Conservation (phyloP, 768 basidiomycete species). For the Pulveroboletus sp. region DNA sequence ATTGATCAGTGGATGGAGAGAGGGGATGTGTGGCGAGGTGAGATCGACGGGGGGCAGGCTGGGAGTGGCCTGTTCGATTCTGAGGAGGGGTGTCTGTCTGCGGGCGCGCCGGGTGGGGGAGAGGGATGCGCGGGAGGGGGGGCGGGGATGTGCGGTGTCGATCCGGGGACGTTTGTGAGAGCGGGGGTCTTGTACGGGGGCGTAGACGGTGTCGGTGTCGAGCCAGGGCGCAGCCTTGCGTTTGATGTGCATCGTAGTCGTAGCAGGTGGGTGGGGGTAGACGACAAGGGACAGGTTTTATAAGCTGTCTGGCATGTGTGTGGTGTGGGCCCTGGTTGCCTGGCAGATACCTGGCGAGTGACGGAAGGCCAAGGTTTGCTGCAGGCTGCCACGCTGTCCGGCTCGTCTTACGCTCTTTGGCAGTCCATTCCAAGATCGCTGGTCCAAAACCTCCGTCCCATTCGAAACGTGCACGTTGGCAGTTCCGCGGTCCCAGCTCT, state of each 20-base stretch:
- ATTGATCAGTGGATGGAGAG: slow-evolving; percentile 75
- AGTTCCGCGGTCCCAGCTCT: slow-evolving; percentile 4
- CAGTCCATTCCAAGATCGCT: slow-evolving; percentile 14
- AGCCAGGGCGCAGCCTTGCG: too few relatives aligned
- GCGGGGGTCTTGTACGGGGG: too few relatives aligned
- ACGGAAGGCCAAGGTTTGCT: slow-evolving; percentile 17
- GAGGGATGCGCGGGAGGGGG: slow-evolving; percentile 13
- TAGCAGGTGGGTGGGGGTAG: slow-evolving; percentile 35
- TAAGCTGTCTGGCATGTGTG: too few relatives aligned
- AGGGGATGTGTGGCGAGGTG: slow-evolving; percentile 56
- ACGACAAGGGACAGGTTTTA: too few relatives aligned
- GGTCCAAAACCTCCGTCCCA: slow-evolving; percentile 3
- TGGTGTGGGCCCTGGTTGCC: slow-evolving; percentile 24
- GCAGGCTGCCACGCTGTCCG: slow-evolving; percentile 35
- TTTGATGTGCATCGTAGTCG: too few relatives aligned
- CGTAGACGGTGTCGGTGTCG: slow-evolving; percentile 32
- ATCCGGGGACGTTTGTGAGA: slow-evolving; percentile 32
- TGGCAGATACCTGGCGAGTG: slow-evolving; percentile 27
- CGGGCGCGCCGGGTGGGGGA: slow-evolving; percentile 32
- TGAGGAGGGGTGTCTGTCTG: slow-evolving; percentile 12
- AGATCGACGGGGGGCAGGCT: slow-evolving; percentile 38
- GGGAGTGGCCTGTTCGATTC: slow-evolving; percentile 24
- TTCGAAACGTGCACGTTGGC: slow-evolving; percentile 23
- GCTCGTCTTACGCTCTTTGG: slow-evolving; percentile 25
- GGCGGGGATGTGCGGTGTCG: slow-evolving; percentile 19